Base-by-base conservation (phyloP, 139 green algal genomes). In the Trebouxia sp. region DNA sequence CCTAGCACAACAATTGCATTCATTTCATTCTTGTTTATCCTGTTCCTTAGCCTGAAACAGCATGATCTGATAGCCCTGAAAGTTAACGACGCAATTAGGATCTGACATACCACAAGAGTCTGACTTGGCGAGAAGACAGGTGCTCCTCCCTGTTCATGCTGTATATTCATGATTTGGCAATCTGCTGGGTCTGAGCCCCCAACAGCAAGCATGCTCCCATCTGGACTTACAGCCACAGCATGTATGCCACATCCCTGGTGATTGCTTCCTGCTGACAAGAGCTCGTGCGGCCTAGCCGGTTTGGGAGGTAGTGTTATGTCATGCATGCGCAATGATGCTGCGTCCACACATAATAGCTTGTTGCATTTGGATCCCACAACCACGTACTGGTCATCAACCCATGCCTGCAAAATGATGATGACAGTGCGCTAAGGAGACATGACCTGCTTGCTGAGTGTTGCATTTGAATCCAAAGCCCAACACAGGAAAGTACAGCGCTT, bases 321-420 rank as follows among this genome's bases (percentile, higher is more conserved):
- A 39, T 35, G 35, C 28, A 82, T 45, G 8, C 84, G 75, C 35
- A 67, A 12, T 39, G 45, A 83, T 5, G 28, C 22, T 11, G 55
- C 39, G 30, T 93, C 69, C 3, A 92, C 22, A 12, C 48, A 42
- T 41, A 92, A 42, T 30, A 95, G 80, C 14, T 77, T 80, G 82
- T 94, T 93, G 78, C 85, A 91, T 78, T 95, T 95, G 28, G 91
- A 92, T 56, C 89, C 91, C 14, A 94, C 80, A 9, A 91, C 78
- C 30, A 93, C 86, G 20, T 75, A 53, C 45, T 82, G 20, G 15
- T 77, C 37, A 48, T 86, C 78, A 7, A 91, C 43, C 91, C 91
- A 95, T 0, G 65, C 78, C 89, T 91, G 81, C 65, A 80, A 30
- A 6, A 28, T 17, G 30, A 24, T 24, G 12, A 81, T 28, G 11